Conservation (phyloP, 2,329 filamentous ascomycete genomes). For the Bipolaris sorokiniana region DNA sequence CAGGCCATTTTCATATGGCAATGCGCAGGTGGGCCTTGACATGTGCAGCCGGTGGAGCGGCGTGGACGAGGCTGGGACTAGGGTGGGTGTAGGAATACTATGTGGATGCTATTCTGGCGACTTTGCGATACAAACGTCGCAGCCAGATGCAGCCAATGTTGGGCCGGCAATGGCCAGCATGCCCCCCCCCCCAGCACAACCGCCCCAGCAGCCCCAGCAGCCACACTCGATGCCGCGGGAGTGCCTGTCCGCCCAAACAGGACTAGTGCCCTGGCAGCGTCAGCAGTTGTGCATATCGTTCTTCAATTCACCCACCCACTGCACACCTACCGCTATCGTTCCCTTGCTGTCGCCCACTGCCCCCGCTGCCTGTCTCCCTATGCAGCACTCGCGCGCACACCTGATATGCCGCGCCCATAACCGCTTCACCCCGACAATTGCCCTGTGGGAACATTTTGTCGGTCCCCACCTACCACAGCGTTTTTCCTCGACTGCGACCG, state of each 20-base stretch:
- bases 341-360: conserved; percentile 8
- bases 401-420: conserved; percentile 44
- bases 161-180: conserved; percentile 1
- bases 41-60: conserved; percentile 5
- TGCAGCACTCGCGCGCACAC: conserved; percentile 33
- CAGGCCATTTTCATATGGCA: conserved; percentile 18
- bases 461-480: conserved; percentile 24
- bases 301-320: conserved; percentile 7
- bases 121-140: background rate
- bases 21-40: conserved; percentile 13
- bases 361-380: conserved; percentile 25
- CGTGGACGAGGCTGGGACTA: background rate
- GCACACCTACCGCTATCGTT: background rate
- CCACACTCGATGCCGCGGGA: conserved; percentile 18
- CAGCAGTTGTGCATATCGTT: conserved; percentile 5
- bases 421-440: conserved; percentile 38
- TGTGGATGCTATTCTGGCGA: conserved; percentile 5
- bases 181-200: too few species aligned
- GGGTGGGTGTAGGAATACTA: background rate
- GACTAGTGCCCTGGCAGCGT: conserved; percentile 28
- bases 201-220: too few species aligned
- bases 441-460: conserved; percentile 45
- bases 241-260: conserved; percentile 19
- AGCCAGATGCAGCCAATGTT: conserved; percentile 2
- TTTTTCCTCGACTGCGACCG: conserved; percentile 24